phyloP scores from a whole-genome alignment of 2,329 filamentous ascomycete species.

The Stachybotrys elegans region DNA sequence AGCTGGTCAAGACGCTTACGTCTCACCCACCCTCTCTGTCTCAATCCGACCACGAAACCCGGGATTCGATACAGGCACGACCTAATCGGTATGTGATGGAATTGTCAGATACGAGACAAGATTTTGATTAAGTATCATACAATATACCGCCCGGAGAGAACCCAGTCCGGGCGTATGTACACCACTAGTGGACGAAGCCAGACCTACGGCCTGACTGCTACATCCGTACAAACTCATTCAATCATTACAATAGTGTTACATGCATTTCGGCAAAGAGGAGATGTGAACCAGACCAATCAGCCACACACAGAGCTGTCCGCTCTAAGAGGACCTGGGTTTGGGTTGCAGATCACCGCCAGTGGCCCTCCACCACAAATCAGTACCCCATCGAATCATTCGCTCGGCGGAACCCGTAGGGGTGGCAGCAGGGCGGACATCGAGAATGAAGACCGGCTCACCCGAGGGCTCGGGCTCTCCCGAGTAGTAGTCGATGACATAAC shows the following conservation, averaged over 20 bases:
- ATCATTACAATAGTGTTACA: conserved; percentile 1
- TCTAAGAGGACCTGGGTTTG: conserved; percentile 6
- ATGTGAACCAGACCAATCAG: neutral
- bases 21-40: too few relatives aligned
- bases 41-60: too few relatives aligned
- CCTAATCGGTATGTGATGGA: too few relatives aligned
- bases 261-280: neutral
- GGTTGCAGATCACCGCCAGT: conserved; percentile 61
- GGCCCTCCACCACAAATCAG: conserved; percentile 90
- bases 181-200: too few relatives aligned
- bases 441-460: conserved; percentile 90
- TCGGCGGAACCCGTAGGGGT: conserved; percentile 77
- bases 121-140: too few relatives aligned
- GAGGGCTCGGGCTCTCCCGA: conserved; percentile 73
- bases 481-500: conserved; percentile 98
- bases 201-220: too few relatives aligned
- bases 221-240: neutral
- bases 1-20: too few relatives aligned
- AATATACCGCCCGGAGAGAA: too few relatives aligned
- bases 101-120: too few relatives aligned
- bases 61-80: too few relatives aligned
- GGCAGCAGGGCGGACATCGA: conserved; percentile 88
- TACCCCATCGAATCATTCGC: conserved; percentile 81
- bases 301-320: neutral
- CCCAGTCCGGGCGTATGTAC: too few relatives aligned